Base-by-base conservation (phyloP, 805 yeast genomes). In the Starmerella floris region DNA sequence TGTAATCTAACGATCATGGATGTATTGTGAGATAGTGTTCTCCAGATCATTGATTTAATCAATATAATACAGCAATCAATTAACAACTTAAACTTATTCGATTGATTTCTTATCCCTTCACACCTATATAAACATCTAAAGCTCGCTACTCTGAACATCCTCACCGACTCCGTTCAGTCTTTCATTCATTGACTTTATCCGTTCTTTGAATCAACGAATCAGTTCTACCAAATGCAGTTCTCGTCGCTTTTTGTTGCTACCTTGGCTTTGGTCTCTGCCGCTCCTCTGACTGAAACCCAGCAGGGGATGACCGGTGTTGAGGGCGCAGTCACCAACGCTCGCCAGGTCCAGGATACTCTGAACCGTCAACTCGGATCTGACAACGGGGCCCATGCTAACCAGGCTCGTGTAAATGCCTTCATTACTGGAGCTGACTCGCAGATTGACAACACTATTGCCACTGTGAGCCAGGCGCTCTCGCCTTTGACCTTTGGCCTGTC, bases 381-480 rank as follows among this genome's bases (percentile, higher is more conserved):
- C 30, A 39, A 26, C 25, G 41, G 45, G 9, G 37, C 37, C 15
- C 52, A 49, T 33, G 28, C 46, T 10, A 28, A n/a, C 42, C 41
- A 45, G 39, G 57, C 53, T 23, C 32, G 33, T 20, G 23, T 53
- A 39, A 40, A 45, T 26, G 55, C 53, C 35, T 42, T 45, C 42
- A 52, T 58, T 37, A 51, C 58, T 25, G 60, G 59, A 20, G 44
- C 55, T 15, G 61, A 57, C 44, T 55, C 56, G 30, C 59, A 56
- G 45, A 51, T 55, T 34, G 59, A 56, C 45, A 54, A 57, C 41
- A 43, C 43, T 16, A 38, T 47, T n/a, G 44, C 46, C 20, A 42
- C 47, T 15, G 40, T 47, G 19, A 28, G 43, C 31, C 40, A 37
- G 22, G 44, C 50, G 16, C 39, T 44, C 15, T 33, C 44, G n/a